These are phyloP conservation scores for Fusarium sp. DNA, from an alignment of 2,329 filamentous ascomycete species.

Conservation along the genomic window DNA sequence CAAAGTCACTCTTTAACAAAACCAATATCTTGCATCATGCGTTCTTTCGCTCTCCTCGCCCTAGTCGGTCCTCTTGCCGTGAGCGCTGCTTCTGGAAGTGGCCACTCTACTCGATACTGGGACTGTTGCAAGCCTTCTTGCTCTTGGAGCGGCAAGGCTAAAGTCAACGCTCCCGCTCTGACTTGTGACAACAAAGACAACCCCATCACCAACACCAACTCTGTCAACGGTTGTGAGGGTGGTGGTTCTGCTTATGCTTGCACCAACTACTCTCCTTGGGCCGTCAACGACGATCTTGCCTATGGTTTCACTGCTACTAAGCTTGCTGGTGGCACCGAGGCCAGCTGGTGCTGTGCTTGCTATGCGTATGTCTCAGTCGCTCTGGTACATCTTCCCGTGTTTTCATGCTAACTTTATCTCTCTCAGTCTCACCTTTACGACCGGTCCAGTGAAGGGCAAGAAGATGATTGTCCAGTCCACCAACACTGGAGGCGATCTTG, in stretches of 20 bases:
- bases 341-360: conserved; percentile 74
- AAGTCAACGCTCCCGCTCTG: conserved; percentile 60
- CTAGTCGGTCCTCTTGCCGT: conserved; percentile 40
- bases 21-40: conserved; percentile 32
- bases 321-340: conserved; percentile 65
- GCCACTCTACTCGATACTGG: conserved; percentile 59
- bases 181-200: conserved; percentile 67
- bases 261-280: conserved; percentile 71
- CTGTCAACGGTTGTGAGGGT: conserved; percentile 65
- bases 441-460: conserved; percentile 65
- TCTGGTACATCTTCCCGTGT: no score
- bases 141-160: conserved; percentile 67
- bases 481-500: conserved; percentile 70
- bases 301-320: conserved; percentile 74
- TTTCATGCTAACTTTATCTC: conserved; percentile 2
- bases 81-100: conserved; percentile 45
- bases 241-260: conserved; percentile 72
- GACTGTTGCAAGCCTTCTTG: conserved; percentile 80
- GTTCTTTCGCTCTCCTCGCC: conserved; percentile 41
- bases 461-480: conserved; percentile 73
- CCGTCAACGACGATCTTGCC: conserved; percentile 65
- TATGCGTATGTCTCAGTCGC: conserved; percentile 57
- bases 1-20: conserved; percentile 23
- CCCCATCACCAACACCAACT: conserved; percentile 61
- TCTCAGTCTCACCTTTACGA: conserved; percentile 60